These are phyloP conservation scores for Nicotiana attenuata DNA, from an alignment of 257 asterid genomes.

Conservation along the genomic window DNA sequence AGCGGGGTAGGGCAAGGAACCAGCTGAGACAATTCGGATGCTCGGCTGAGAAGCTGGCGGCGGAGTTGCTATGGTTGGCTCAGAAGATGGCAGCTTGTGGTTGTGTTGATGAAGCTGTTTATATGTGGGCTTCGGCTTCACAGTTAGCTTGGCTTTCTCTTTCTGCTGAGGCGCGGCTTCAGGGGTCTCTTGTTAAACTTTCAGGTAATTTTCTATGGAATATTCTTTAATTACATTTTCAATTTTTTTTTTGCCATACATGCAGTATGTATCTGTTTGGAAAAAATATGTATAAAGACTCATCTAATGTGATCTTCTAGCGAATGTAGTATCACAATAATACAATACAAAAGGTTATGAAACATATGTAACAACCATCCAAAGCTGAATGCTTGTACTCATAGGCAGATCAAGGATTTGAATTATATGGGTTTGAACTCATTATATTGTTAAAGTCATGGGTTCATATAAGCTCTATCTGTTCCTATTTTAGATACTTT, in stretches of 20 bases:
- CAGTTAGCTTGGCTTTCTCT: slow-evolving; percentile 70
- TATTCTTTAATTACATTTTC: background rate
- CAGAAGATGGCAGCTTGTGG: slow-evolving; percentile 78
- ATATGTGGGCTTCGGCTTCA: slow-evolving; percentile 66
- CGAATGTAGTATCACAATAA: too few species aligned
- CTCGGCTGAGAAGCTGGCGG: slow-evolving; percentile 85
- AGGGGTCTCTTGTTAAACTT: slow-evolving; percentile 67
- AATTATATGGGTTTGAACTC: too few species aligned
- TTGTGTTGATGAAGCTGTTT: slow-evolving; percentile 65
- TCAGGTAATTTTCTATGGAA: slow-evolving; percentile 41
- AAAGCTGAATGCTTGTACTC: too few species aligned
- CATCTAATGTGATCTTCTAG: too few species aligned
- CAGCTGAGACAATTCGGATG: slow-evolving; percentile 31
- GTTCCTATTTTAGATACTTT: too few species aligned
- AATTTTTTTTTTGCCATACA: background rate
- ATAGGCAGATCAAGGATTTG: too few species aligned
- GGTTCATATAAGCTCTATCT: too few species aligned
- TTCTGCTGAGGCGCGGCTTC: slow-evolving; percentile 72
- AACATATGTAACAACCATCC: too few species aligned
- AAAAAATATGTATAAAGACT: too few species aligned
- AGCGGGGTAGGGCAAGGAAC: slow-evolving; percentile 32
- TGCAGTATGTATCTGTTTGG: background rate
- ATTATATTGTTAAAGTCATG: too few species aligned
- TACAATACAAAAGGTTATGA: too few species aligned
- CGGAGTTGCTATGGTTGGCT: slow-evolving; percentile 83